Base-by-base conservation (phyloP, 441 rosid genomes). In the Pelargonium cotyledonis region DNA sequence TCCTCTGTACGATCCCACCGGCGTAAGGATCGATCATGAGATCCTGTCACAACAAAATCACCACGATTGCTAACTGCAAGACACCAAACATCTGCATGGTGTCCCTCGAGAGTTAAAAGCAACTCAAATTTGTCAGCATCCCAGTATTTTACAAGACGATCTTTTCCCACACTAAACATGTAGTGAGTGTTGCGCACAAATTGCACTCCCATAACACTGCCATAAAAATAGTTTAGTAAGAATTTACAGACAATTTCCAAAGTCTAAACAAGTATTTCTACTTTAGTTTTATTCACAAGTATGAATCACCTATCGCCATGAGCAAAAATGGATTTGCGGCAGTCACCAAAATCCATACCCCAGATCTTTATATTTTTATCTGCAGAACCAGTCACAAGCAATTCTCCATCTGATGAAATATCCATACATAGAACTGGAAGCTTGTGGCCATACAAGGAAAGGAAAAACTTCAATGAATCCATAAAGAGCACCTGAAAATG, bases 1-100 rank as follows among this genome's bases (percentile, higher is more conserved):
- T 95, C 99, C 68, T 91, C 96, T 31, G 97, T 86, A 65, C 96
- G 96, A 76, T 91, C 99, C 99, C 99, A 95, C 31, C 97, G 94
- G 55, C 97, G 92, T 71, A 95, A 87, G 46, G 99, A 95, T 49
- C 92, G 83, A 65, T 95, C 99, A 83, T 90, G 99, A 73, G 97
- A 91, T 61, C 97, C 99, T 53, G 99, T 95, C 73, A 95, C 94
- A 70, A 95, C 63, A 72, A 95, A 95, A 80, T 95, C 96, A 65
- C 97, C 97, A 76, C 90, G 96, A 67, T 75, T 84, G 78, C 99
- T 87, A 60, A 86, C 15, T 65, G 97, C 88, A 68, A 95, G 89
- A 82, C 99, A 87, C 96, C 96, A 95, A 71, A 95, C 79, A 82
- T 87, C 94, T 46, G 92, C 91, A 77, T 90, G 99, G 78, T 95